Evolutionary conservation across 1,139 yeast species (phyloP), one percentile per base, ranked within the genome.

Genomic region (Taphrina pruni): DNA sequence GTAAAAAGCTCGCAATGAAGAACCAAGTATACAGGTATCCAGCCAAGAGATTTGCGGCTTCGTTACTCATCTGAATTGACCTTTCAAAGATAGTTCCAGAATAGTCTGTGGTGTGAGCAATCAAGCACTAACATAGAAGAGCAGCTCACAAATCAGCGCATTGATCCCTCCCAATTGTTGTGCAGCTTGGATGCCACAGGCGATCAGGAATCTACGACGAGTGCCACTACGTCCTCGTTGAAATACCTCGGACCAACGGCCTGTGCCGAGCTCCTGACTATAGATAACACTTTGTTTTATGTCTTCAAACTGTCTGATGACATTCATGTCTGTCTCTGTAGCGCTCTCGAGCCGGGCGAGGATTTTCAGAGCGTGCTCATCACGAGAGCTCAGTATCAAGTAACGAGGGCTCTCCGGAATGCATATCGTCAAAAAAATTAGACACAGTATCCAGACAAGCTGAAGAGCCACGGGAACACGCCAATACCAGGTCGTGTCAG

Each of bases 131-230:
- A 45, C 8, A 12, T n/a, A 12, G 20, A 14, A 14, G 20, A 17
- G n/a, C 8, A 45, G 20, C 36, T 50, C 36, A 50, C 54, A 92
- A 0, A 95, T 88, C 69, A 92, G 90, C 70, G 92, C 92, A 76
- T 92, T 92, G 78, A 92, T 93, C 75, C 98, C 98, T 76, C 91
- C 90, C 76, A 92, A 81, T 78, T 92, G 97, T 2, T 97, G 97
- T 82, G 92, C 90, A 81, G 90, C 86, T 76, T 89, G 95, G 1
- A 97, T 88, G 48, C 91, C 87, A 86, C 94, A 90, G 4, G 97
- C 97, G 72, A 92, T 89, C 39, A 91, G 82, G 17, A 92, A 86
- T 65, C 97, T 81, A 76, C 86, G 86, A 72, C 88, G 86, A 79
- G 92, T 92, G 69, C 85, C 78, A 68, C 81, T 78, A 80, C 87